Percentiles rank a stretch among this genome's conserved stretches.
Conservation (phyloP, 1,284 basidiomycete species). For the Ustilago nuda region DNA sequence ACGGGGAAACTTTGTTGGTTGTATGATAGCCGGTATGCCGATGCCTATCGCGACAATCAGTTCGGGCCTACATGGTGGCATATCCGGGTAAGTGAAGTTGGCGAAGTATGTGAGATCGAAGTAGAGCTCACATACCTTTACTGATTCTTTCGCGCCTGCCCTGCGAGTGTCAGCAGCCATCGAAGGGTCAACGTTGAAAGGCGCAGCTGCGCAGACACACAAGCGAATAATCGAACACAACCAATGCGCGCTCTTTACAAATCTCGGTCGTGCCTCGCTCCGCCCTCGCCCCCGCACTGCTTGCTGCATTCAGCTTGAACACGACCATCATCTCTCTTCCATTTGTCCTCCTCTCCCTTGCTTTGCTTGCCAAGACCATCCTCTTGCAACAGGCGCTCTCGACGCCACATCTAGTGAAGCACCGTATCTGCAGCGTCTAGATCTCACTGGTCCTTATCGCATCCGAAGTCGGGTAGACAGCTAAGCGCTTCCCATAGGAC, state of each 20-base stretch:
- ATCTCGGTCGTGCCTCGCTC: conserved; percentile 41
- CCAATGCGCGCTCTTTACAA: neutral
- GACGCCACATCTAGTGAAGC: neutral
- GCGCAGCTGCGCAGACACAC: too few relatives aligned
- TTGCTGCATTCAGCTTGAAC: neutral
- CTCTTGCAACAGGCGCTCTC: neutral
- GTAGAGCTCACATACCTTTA: too few relatives aligned
- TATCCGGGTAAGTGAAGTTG: too few relatives aligned
- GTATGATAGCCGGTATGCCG: too few relatives aligned
- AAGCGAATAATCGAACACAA: neutral
- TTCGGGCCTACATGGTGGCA: too few relatives aligned
- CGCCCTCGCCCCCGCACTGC: conserved; percentile 40
- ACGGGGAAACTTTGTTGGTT: too few relatives aligned
- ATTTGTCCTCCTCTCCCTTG: neutral
- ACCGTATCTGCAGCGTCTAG: neutral
- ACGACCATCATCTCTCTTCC: neutral
- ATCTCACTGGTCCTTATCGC: neutral
- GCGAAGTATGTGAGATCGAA: too few relatives aligned
- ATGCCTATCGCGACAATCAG: too few relatives aligned
- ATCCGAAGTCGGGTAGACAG: neutral
- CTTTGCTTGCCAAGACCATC: neutral
- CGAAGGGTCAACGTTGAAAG: neutral
- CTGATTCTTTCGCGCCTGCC: too few relatives aligned
- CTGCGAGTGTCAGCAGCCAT: neutral
- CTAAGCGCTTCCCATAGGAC: neutral